Evolutionary conservation across 352 stramenopile genomes (phyloP).

Genomic region (Pythium biforme): DNA sequence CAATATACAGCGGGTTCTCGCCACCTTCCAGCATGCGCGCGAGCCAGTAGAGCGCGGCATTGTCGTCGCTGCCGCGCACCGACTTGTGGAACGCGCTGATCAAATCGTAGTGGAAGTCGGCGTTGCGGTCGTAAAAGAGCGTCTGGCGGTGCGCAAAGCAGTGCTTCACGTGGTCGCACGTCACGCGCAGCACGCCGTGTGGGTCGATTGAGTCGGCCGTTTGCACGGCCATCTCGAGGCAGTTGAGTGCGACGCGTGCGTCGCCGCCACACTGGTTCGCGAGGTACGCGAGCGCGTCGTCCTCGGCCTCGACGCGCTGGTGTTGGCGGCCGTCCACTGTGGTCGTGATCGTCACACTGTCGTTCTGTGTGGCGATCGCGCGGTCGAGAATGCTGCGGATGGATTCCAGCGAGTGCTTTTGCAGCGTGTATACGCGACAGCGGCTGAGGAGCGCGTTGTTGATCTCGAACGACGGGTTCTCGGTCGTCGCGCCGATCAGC

Average conservation of each 20-base stretch:
- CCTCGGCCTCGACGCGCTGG: slow-evolving; percentile 42
- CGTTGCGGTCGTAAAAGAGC: slow-evolving; percentile 83
- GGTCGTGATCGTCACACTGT: slow-evolving; percentile 23
- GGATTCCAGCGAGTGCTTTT: slow-evolving; percentile 63
- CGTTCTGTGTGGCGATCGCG: slow-evolving; percentile 35
- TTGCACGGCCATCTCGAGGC: slow-evolving; percentile 75
- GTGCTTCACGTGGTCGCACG: slow-evolving; percentile 59
- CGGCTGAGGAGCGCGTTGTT: slow-evolving; percentile 83
- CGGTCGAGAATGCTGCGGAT: slow-evolving; percentile 66
- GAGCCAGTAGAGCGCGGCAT: slow-evolving; percentile 83
- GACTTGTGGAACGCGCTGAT: slow-evolving; percentile 88
- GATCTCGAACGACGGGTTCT: slow-evolving; percentile 89
- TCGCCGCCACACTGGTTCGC: slow-evolving; percentile 76
- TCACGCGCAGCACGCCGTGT: slow-evolving; percentile 37
- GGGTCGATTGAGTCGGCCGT: slow-evolving; percentile 33
- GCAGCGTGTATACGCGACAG: slow-evolving; percentile 75
- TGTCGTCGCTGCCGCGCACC: slow-evolving; percentile 78
- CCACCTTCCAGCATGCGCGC: slow-evolving; percentile 84
- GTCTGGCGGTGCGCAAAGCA: slow-evolving; percentile 73
- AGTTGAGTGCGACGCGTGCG: slow-evolving; percentile 78
- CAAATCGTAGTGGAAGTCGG: slow-evolving; percentile 84
- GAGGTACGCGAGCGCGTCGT: slow-evolving; percentile 62
- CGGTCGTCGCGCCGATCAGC: slow-evolving; percentile 86
- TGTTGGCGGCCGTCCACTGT: slow-evolving; percentile 2
- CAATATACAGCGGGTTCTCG: slow-evolving; percentile 83